Evolutionary conservation across 2,329 filamentous ascomycete genomes (phyloP), one percentile per base, ranked within the genome.

Genomic region (Alternaria atra): DNA sequence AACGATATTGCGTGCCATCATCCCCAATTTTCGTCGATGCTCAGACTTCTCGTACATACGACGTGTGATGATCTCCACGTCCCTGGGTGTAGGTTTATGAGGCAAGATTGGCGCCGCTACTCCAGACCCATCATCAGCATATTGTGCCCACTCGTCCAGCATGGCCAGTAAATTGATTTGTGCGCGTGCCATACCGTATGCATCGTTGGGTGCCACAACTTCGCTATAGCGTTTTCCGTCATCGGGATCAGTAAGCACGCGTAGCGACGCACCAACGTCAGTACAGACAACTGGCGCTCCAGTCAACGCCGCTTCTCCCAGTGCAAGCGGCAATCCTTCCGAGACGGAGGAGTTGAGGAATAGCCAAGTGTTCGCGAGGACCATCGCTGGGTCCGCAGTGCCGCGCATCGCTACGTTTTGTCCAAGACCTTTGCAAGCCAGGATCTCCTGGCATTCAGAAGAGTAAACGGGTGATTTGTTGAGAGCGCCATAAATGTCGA

Each of bases 191-290:
- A 90, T 80, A 5, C 85, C 84, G 37, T 83, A 82, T 4, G 87
- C 83, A 71, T 90, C 88, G 66, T 90, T 90, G 2, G 87, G 88
- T 13, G 87, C 85, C 3, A 90, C 87, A 5, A 90, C 85, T 58
- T 86, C 87, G 63, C 86, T 87, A 77, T 86, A 90, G 27, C 83
- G 79, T 55, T 78, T 77, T 43, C 76, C 77, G 25, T 74, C 70
- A 9, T 81, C 81, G 0, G 82, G 84, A 63, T 87, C 84, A 0
- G 84, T 87, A n/a, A 87, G 78, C 0, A 87, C 84, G 27, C 84
- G 80, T 3, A 85, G 80, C 2, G 84, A 86, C 8, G 85, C 85
- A 30, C 85, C 85, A 6, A 87, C 85, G 61, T 86, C 84, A 0
- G 85, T 87, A 39, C 84, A 85, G 1, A 86, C 84, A 27, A 87